Evolutionary conservation across 83 land plant species (phyloP), one percentile per base, ranked within the genome.

Genomic region (Thuja plicata): DNA sequence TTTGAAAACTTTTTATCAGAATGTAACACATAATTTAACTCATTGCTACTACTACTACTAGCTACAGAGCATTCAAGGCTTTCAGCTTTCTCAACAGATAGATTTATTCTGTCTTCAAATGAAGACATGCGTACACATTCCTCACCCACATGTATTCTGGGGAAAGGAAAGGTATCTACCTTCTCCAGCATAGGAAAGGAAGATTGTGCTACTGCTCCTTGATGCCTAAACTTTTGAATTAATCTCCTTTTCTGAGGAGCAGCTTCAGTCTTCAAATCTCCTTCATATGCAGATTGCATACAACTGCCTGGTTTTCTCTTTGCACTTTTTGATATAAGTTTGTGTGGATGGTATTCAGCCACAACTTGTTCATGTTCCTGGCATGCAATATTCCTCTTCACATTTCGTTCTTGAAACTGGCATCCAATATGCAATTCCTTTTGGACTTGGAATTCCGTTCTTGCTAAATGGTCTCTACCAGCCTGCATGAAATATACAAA

Each of bases 101-200:
- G 89, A 86, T 76, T 87, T 41, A 71, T 78, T 87, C 89, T 86
- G 89, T 88, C 87, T 85, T 91, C 85, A 87, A 90, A 87, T 89
- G 93, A 92, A 91, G 91, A 57, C 87, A 91, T 88, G 91, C 89
- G 86, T 88, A 87, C 88, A 62, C 76, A 54, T 54, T 87, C 90
- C 90, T 89, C 92, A 91, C 91, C 93, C 83, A 87, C 71, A 86
- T 90, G 81, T 81, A 71, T 88, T 79, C 80, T 43, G 84, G 91
- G 89, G 84, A 89, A 92, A 90, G 92, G 92, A 91, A 91, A 91
- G 88, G 88, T 91, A 93, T 89, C 92, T 89, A 92, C 95, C 91
- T 92, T 90, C 87, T 91, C 89, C 50, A 77, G 87, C 37, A 91
- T 41, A 1, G 80, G 50, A 70, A 3, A 11, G 27, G 88, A 73